Percentiles rank a stretch among this genome's conserved stretches.
Conservation (phyloP, 2,329 filamentous ascomycete genomes). For the Rutstroemia sydowiana region DNA sequence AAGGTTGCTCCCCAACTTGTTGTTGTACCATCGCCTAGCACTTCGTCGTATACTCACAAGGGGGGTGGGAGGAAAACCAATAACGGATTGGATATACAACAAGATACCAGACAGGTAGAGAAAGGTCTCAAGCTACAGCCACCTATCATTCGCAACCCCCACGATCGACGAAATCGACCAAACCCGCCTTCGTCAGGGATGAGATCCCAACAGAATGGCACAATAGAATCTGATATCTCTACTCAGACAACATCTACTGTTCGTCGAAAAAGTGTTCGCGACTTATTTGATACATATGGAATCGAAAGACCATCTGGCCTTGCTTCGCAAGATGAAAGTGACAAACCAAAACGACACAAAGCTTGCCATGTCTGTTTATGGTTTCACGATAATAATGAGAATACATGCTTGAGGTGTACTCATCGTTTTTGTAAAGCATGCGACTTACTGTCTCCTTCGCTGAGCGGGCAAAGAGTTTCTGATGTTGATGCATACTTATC, state of each 20-base stretch:
- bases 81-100: no score
- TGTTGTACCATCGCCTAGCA: no score
- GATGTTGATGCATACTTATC: no score
- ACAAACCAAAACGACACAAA: slow-evolving; percentile 17
- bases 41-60: no score
- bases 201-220: slow-evolving; percentile 9
- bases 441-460: no score
- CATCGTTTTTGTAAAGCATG: no score
- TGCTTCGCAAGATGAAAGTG: slow-evolving; percentile 19
- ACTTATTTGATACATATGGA: slow-evolving; percentile 41
- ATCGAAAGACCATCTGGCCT: slow-evolving; percentile 38
- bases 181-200: slow-evolving; percentile 6
- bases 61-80: no score
- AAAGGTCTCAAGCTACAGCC: no score
- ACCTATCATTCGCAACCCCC: slow-evolving; percentile 4
- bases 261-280: slow-evolving; percentile 37
- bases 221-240: slow-evolving; percentile 17
- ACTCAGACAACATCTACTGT: slow-evolving; percentile 29
- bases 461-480: no score
- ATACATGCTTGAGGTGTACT: no score
- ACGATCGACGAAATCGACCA: neutral
- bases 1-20: slow-evolving; percentile 6
- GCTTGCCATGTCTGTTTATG: slow-evolving; percentile 45
- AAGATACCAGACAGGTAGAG: no score
- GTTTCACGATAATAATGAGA: neutral